Evolutionary conservation across 106 monocot genomes (phyloP).

Genomic region (Dendrobium huoshanense): DNA sequence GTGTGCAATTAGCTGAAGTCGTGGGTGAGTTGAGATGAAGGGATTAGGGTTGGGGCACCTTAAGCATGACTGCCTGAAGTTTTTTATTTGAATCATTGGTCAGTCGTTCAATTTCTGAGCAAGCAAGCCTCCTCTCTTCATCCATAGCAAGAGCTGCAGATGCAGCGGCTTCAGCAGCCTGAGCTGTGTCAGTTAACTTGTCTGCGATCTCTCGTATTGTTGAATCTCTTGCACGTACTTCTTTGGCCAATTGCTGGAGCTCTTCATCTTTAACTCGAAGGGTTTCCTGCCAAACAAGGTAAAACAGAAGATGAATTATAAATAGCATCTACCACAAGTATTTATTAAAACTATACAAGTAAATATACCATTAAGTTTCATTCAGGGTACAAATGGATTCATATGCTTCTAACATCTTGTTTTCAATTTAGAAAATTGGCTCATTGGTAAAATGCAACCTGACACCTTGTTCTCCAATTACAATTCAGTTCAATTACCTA

Average conservation of each 20-base stretch:
- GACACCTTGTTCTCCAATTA: background rate
- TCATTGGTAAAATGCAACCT: background rate
- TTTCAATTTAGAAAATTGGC: background rate
- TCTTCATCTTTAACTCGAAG: conserved; percentile 94
- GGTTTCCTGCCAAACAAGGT: conserved; percentile 54
- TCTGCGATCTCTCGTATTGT: conserved; percentile 83
- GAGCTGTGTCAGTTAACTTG: conserved; percentile 84
- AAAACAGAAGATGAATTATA: background rate
- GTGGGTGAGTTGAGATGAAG: background rate
- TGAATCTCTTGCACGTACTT: conserved; percentile 68
- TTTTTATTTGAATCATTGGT: conserved; percentile 57
- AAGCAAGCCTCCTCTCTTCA: conserved; percentile 70
- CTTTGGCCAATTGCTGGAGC: conserved; percentile 68
- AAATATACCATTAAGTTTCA: background rate
- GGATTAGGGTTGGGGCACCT: conserved; percentile 28
- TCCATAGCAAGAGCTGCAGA: conserved; percentile 86
- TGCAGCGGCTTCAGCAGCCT: conserved; percentile 90
- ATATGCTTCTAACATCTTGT: background rate
- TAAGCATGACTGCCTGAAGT: conserved; percentile 24
- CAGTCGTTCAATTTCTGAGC: conserved; percentile 60
- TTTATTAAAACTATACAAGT: background rate
- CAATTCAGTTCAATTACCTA: background rate
- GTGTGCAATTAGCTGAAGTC: background rate
- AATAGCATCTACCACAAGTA: background rate
- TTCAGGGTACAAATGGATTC: background rate